Percentiles rank a stretch among this genome's conserved stretches.
phyloP scores from a whole-genome alignment of 768 basidiomycete species.

The Kwoniella botswanensis region DNA sequence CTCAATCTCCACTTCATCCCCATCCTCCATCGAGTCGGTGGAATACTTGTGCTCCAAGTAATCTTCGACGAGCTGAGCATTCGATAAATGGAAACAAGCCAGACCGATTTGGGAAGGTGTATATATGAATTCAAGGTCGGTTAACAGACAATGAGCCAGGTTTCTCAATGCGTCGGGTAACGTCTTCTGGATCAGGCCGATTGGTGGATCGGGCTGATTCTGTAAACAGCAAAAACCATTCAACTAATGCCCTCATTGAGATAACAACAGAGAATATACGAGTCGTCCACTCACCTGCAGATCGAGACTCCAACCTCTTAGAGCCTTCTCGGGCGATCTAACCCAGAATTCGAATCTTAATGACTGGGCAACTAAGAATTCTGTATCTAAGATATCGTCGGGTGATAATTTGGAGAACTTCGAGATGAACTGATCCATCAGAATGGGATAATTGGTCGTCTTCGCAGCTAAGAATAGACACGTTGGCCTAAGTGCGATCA shows the following conservation, averaged over 20 bases:
- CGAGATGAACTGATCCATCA: conserved; percentile 79
- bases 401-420: conserved; percentile 80
- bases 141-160: conserved; percentile 79
- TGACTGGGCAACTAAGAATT: conserved; percentile 94
- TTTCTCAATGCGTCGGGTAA: conserved; percentile 72
- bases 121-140: conserved; percentile 89
- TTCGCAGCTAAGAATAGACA: conserved; percentile 94
- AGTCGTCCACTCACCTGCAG: conserved; percentile 46
- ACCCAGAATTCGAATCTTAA: conserved; percentile 91
- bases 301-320: conserved; percentile 55
- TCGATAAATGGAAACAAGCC: conserved; percentile 72
- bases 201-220: conserved; percentile 66
- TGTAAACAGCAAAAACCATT: conserved; percentile 48
- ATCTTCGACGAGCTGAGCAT: conserved; percentile 62
- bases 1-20: neutral
- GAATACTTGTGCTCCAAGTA: conserved; percentile 41
- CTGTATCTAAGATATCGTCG: conserved; percentile 87
- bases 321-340: conserved; percentile 48
- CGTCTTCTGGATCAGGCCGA: conserved; percentile 64
- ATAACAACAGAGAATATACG: neutral
- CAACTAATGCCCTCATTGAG: neutral
- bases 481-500: conserved; percentile 73
- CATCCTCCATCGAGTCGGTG: conserved; percentile 2
- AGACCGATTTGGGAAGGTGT: conserved; percentile 92
- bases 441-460: conserved; percentile 92